Conservation (phyloP, 805 yeast genomes). For the Suhomyces kilbournensis region DNA sequence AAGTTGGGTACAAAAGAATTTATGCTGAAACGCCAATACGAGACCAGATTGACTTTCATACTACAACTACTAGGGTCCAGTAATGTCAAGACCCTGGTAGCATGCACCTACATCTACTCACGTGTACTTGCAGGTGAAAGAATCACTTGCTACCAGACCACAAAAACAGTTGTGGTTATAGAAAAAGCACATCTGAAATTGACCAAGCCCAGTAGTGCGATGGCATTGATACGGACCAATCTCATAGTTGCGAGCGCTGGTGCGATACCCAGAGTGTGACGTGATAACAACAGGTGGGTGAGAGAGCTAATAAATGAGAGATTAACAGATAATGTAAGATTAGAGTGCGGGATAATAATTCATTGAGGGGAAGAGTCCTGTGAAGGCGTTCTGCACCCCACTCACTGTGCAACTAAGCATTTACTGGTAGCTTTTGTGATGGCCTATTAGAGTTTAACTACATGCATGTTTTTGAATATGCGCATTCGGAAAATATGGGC, state of each 20-base stretch:
- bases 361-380: neutral
- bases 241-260: neutral
- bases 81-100: too few relatives aligned
- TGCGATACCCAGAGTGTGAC: neutral
- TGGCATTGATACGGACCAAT: too few relatives aligned
- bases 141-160: neutral
- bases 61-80: neutral
- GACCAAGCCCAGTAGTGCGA: neutral
- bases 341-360: neutral
- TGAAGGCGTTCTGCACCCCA: neutral
- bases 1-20: neutral
- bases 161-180: neutral
- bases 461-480: neutral
- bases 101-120: neutral
- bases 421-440: neutral
- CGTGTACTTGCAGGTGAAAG: neutral
- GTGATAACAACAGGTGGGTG: neutral
- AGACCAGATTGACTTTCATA: neutral
- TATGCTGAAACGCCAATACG: neutral
- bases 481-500: constrained; percentile 1
- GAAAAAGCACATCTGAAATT: neutral
- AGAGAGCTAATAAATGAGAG: neutral
- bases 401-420: neutral
- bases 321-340: neutral
- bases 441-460: neutral